These are phyloP conservation scores for Wallacemonas sp. DNA, from an alignment of 208 protist species.

Conservation along the genomic window DNA sequence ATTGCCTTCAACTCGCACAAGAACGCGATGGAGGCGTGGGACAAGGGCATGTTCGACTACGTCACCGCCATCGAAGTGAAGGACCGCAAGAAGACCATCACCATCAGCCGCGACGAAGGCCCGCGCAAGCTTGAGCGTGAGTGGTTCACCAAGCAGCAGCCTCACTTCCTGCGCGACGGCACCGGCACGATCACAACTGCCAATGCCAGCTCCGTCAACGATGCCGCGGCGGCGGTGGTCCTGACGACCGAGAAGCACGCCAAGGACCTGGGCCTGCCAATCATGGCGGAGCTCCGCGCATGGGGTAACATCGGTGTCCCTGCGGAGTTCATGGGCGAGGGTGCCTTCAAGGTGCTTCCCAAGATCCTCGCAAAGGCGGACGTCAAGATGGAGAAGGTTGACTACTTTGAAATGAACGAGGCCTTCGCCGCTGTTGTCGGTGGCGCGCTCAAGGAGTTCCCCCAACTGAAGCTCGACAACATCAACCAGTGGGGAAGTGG, in stretches of 20 bases:
- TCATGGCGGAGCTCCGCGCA: conserved; percentile 82
- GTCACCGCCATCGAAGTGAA: conserved; percentile 85
- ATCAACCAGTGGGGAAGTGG: conserved; percentile 96
- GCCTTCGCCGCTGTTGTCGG: conserved; percentile 96
- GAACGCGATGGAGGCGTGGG: conserved; percentile 62
- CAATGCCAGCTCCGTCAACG: conserved; percentile 90
- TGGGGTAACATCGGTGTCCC: conserved; percentile 90
- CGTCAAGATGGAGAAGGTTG: conserved; percentile 69
- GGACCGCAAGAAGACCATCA: conserved; percentile 40
- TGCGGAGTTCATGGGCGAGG: conserved; percentile 90
- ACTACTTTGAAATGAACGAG: conserved; percentile 97
- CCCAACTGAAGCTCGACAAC: conserved; percentile 71
- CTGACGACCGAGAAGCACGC: conserved; percentile 74
- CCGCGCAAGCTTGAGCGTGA: conserved; percentile 80
- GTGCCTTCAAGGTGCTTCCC: conserved; percentile 86
- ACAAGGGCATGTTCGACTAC: conserved; percentile 89
- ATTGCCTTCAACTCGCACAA: conserved; percentile 92
- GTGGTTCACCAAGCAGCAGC: conserved; percentile 85
- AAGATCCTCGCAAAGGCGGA: conserved; percentile 64
- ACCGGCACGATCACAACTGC: conserved; percentile 92
- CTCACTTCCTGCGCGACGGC: conserved; percentile 85
- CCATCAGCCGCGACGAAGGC: conserved; percentile 84
- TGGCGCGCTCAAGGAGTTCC: conserved; percentile 80
- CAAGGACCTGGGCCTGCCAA: conserved; percentile 76
- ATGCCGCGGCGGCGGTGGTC: conserved; percentile 89